Evolutionary conservation across 169 alveolate species (phyloP), one percentile per base, ranked within the genome.

Genomic region (Plasmodium gonderi): DNA sequence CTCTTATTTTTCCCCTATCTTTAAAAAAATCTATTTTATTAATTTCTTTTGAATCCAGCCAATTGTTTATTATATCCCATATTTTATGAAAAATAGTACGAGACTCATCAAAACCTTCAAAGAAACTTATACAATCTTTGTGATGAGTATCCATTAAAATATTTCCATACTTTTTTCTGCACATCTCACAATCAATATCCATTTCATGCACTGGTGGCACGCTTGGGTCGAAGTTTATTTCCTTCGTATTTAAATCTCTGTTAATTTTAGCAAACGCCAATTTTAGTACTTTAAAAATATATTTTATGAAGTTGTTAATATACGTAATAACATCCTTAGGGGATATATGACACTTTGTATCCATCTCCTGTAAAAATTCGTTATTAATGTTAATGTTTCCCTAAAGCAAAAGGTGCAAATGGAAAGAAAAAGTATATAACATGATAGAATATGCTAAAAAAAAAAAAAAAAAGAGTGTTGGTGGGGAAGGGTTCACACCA

Each of bases 151-250:
- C 72, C 26, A 87, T 38, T n/a, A 65, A 23, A 49, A 90, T 91
- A 49, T 89, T 69, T 20, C 96, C 96, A 87, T 93, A 85, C 47
- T 75, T 75, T n/a, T 31, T 40, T 54, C 89, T 85, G 33, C 87
- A 85, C 12, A 85, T 54, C 8, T 85, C 87, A 45, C 92, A 75
- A 20, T 47, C 67, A 26, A 85, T 85, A 31, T 85, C 87, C 67
- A 85, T 74, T 36, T 85, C 89, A 44, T 85, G 79, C 29, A 54
- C 29, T 2, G 89, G 67, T 74, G 87, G 87, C 40, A 85, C 47
- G 4, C 60, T 38, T n/a, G 92, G 36, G 26, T 76, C 69, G 47
- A 74, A 72, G 38, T 75, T 31, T 14, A 85, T 75, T 20, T 85
- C 92, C 68, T 85, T 85, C n/a, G 87, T 75, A 7, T 85, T 85